Conservation (phyloP, 345 rosid species). For the Rhodamnia argentea region DNA sequence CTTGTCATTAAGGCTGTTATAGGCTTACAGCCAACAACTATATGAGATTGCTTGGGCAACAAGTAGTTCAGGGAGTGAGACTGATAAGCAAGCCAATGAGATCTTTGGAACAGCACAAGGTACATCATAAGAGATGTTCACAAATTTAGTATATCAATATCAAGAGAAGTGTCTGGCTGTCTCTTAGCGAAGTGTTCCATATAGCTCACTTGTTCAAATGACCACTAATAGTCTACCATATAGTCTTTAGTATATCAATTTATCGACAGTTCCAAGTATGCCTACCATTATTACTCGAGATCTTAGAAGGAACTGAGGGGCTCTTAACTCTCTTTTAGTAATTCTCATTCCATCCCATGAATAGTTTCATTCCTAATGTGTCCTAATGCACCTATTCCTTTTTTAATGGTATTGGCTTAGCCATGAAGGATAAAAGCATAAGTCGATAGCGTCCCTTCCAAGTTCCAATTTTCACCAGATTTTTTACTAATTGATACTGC, state of each 20-base stretch:
- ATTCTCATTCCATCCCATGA: background rate
- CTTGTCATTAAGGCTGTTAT: background rate
- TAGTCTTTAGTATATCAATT: background rate
- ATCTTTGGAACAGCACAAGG: background rate
- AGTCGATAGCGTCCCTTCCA: background rate
- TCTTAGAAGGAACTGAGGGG: background rate
- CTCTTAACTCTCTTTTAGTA: background rate
- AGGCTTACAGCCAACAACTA: background rate
- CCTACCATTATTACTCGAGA: background rate
- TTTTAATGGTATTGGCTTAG: background rate
- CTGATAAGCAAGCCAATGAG: background rate
- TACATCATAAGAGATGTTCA: background rate
- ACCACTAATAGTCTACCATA: background rate
- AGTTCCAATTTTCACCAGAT: background rate
- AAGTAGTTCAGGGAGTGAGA: background rate
- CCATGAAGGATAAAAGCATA: background rate
- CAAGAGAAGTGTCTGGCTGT: background rate
- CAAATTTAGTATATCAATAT: background rate
- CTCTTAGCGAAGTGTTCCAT: background rate
- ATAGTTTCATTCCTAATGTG: background rate
- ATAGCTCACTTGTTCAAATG: background rate
- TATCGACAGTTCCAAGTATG: background rate
- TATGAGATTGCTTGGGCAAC: background rate
- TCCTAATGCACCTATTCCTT: background rate
- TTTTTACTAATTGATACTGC: background rate